phyloP scores from a whole-genome alignment of 164 flowering plant genomes.

The Liriodendron chinense region DNA sequence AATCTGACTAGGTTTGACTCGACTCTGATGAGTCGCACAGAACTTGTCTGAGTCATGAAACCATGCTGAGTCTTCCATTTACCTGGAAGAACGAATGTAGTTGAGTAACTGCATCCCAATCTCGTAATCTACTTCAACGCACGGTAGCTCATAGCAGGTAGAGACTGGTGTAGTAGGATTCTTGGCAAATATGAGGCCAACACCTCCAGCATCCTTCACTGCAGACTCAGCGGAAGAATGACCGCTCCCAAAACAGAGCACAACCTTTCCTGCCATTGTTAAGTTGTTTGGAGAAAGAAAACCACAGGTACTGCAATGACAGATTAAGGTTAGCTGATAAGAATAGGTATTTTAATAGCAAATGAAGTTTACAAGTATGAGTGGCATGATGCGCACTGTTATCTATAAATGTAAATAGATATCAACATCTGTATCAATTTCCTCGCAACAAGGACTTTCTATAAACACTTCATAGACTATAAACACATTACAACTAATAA shows the following conservation, averaged over 20 bases:
- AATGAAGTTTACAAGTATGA: too few species aligned
- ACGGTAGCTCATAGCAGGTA: conserved; percentile 11
- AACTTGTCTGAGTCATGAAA: not conserved
- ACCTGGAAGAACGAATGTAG: conserved; percentile 38
- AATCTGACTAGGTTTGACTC: too few species aligned
- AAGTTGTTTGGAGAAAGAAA: conserved; percentile 4
- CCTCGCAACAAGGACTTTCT: too few species aligned
- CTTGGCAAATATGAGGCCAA: conserved; percentile 23
- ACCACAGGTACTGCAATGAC: not conserved
- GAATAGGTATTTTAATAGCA: not conserved
- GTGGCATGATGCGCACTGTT: too few species aligned
- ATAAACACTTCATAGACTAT: too few species aligned
- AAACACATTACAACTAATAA: too few species aligned
- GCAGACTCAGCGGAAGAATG: not conserved
- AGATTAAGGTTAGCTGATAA: not conserved
- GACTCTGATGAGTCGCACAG: too few species aligned
- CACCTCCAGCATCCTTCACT: conserved; percentile 21
- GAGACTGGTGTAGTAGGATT: not conserved
- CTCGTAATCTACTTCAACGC: conserved; percentile 34
- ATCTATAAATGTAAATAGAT: too few species aligned
- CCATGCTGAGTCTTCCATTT: not conserved
- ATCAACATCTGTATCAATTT: too few species aligned
- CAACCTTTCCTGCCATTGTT: conserved; percentile 22
- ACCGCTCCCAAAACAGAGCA: conserved; percentile 18
- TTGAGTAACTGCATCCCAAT: conserved; percentile 33